Base-by-base conservation (phyloP, 129 eudicot genomes). In the Flaveria linearis region DNA sequence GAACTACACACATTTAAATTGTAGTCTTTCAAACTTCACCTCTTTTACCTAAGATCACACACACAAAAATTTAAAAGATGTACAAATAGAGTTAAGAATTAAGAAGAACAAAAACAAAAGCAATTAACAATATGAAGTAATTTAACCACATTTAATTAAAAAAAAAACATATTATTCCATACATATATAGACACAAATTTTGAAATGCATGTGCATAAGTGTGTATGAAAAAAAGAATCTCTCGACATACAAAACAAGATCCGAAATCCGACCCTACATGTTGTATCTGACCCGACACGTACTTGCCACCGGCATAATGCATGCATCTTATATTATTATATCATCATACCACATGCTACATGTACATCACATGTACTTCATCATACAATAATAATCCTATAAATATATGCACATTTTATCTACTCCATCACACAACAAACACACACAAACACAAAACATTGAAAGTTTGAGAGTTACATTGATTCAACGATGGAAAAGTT, bases 401-500 rank as follows among this genome's bases (percentile, higher is more conserved):
- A 61, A 26, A 61, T 61, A 61, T 28, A 61, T n/a, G 3, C 41
- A 12, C 26, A 6, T 13, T 5, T 25, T 25, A 60, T 26, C 30
- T 5, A 61, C 42, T n/a, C 42, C 68, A 61, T 13, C 68, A 61
- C 43, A 61, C 68, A 60, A 11, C 39, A 20, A 60, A 11, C 28
- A 61, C 9, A 61, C 26, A 61, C 3, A 61, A 58, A 36, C 41
- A 36, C 36, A 30, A 30, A 4, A 30, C 36, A 30, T 30, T 30
- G 36, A 30, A 30, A 30, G 5, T 30, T 30, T 30, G 36, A 36
- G 41, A 23, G 65, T 58, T 26, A 10, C 16, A 61, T 26, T 1
- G 18, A 72, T 53, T 18, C 11, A 72, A 36, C 16, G 26, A 73
- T 80, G 83, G 83, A 80, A n/a, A 80, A 64, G 83, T 80, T 80